Percentiles rank a stretch among this genome's conserved stretches.
Evolutionary conservation across 2,329 filamentous ascomycete genomes (phyloP).

Genomic region (Neofusicoccum kwambonambiense): DNA sequence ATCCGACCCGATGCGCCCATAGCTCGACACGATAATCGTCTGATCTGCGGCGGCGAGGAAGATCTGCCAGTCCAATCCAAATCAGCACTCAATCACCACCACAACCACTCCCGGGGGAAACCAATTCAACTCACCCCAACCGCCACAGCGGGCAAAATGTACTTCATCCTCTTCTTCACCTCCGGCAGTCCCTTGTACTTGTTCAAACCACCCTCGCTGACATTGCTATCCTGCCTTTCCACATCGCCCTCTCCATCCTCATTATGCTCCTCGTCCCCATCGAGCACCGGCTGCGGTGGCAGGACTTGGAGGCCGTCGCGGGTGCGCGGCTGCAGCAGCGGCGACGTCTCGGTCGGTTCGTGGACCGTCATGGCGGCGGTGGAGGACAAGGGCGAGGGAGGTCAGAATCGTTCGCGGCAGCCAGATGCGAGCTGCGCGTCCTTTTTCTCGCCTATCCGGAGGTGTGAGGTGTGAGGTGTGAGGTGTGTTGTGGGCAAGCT

Average conservation of each 20-base stretch:
- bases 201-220: slow-evolving; percentile 22
- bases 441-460: neutral
- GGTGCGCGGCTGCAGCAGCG: slow-evolving; percentile 41
- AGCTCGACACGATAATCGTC: slow-evolving; percentile 75
- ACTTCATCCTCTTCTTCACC: slow-evolving; percentile 51
- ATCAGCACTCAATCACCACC: neutral
- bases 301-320: slow-evolving; percentile 4
- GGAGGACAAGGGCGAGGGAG: too few species aligned
- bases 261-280: slow-evolving; percentile 25
- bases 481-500: neutral
- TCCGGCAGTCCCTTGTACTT: slow-evolving; percentile 49
- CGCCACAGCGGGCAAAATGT: slow-evolving; percentile 61
- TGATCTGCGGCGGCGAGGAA: slow-evolving; percentile 74
- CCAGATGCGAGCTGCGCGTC: too few species aligned
- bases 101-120: neutral
- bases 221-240: slow-evolving; percentile 35
- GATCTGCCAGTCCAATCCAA: slow-evolving; percentile 47
- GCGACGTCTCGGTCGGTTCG: slow-evolving; percentile 48
- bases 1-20: slow-evolving; percentile 74
- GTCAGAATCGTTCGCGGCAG: too few species aligned
- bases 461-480: neutral
- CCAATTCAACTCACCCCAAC: slow-evolving; percentile 54
- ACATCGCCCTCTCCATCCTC: slow-evolving; percentile 31
- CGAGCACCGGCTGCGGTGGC: slow-evolving; percentile 24
- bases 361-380: slow-evolving; percentile 21